Evolutionary conservation across 345 rosid genomes (phyloP).

Genomic region (Toxicodendron radicans): DNA sequence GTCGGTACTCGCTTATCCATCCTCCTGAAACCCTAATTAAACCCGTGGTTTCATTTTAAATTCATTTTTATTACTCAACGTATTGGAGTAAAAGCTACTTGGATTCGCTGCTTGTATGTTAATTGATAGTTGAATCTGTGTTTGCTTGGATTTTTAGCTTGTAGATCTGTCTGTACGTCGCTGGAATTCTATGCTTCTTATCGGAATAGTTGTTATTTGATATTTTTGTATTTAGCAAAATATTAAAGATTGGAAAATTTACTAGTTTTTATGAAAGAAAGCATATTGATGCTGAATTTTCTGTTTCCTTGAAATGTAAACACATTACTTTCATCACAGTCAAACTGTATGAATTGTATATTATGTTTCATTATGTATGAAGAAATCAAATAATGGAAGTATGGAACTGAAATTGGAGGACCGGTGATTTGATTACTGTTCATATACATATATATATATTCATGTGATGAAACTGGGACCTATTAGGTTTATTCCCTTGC

Average conservation of each 20-base stretch:
- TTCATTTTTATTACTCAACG: not conserved
- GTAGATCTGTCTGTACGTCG: conserved; percentile 21
- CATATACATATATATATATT: not conserved
- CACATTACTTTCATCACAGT: not conserved
- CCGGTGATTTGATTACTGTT: not conserved
- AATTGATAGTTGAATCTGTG: conserved; percentile 9
- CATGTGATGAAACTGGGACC: not conserved
- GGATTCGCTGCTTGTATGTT: conserved; percentile 2
- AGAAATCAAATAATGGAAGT: not conserved
- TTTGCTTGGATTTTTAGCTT: not conserved
- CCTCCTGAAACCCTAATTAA: conserved; percentile 11
- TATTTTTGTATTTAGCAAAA: not conserved
- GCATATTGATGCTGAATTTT: not conserved
- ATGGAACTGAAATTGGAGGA: not conserved
- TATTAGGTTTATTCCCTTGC: not conserved
- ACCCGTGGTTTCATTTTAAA: not conserved
- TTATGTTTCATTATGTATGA: not conserved
- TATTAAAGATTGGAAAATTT: not conserved
- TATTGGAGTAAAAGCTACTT: not conserved
- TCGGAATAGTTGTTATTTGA: not conserved
- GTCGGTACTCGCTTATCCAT: conserved; percentile 28
- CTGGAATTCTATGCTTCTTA: conserved; percentile 14
- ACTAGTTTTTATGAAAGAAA: not conserved
- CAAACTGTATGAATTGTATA: not conserved
- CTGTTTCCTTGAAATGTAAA: not conserved